Percentiles rank a stretch among this genome's conserved stretches.
These are phyloP conservation scores for Gymnopilus dilepis DNA, from an alignment of 768 basidiomycete species.

Conservation along the genomic window DNA sequence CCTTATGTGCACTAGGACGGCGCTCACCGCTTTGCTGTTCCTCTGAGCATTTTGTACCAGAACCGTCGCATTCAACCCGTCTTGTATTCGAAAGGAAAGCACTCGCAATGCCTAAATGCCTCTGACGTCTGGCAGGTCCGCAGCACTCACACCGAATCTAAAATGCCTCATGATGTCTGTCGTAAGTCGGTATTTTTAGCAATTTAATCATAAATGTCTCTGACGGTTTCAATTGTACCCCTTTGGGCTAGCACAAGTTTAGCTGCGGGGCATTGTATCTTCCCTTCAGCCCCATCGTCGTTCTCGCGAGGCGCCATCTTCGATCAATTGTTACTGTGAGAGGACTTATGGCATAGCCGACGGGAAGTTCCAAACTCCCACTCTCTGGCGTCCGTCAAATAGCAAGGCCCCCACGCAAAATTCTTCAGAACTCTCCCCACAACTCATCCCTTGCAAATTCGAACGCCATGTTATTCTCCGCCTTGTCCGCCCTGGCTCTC, in stretches of 20 bases:
- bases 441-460: conserved; percentile 3
- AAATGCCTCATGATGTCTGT: neutral
- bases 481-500: conserved; percentile 11
- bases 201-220: neutral
- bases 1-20: neutral
- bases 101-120: too few species aligned
- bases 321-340: neutral
- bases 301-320: neutral
- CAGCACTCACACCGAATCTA: neutral
- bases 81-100: too few species aligned
- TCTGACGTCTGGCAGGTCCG: neutral
- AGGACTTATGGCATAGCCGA: neutral
- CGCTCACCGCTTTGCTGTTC: too few species aligned
- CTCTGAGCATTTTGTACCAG: too few species aligned
- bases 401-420: neutral
- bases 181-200: neutral
- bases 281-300: neutral
- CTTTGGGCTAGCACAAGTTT: neutral
- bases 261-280: neutral
- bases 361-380: conserved; percentile 2
- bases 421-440: neutral
- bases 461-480: conserved; percentile 20
- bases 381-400: conserved; percentile 13
- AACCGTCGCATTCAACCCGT: too few species aligned
- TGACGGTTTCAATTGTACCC: neutral